These are phyloP conservation scores for Stellera chamaejasme DNA, from an alignment of 345 rosid genomes.

Conservation along the genomic window DNA sequence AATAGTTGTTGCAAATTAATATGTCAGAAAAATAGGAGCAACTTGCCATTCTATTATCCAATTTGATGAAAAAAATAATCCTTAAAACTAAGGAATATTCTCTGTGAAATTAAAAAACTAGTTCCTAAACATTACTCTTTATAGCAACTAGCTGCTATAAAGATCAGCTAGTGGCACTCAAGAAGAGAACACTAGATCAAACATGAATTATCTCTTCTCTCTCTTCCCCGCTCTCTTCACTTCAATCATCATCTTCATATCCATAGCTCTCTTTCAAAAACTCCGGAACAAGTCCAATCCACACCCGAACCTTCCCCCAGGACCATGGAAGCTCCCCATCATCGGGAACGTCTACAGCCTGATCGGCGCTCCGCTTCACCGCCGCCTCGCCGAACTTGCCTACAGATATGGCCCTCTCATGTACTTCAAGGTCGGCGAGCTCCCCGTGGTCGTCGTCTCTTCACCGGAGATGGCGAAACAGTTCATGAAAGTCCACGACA, in stretches of 20 bases:
- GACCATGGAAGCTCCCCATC: constrained; percentile 24
- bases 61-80: too few relatives aligned
- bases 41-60: too few relatives aligned
- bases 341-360: constrained; percentile 28
- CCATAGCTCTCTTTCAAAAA: background rate
- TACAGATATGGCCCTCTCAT: constrained; percentile 21
- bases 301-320: constrained; percentile 17
- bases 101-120: too few relatives aligned
- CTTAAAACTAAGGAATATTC: too few relatives aligned
- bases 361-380: constrained; percentile 16
- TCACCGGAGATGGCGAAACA: constrained; percentile 17
- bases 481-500: constrained; percentile 23
- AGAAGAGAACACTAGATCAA: too few relatives aligned
- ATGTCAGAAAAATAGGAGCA: too few relatives aligned
- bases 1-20: too few relatives aligned
- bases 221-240: background rate
- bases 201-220: too few relatives aligned
- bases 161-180: too few relatives aligned
- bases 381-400: constrained; percentile 16
- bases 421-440: constrained; percentile 23
- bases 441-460: constrained; percentile 17
- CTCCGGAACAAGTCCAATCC: background rate
- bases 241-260: background rate
- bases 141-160: too few relatives aligned
- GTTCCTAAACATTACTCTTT: too few relatives aligned